Base-by-base conservation (phyloP, 2,329 filamentous ascomycete species). In the Knoxdaviesia proteae region DNA sequence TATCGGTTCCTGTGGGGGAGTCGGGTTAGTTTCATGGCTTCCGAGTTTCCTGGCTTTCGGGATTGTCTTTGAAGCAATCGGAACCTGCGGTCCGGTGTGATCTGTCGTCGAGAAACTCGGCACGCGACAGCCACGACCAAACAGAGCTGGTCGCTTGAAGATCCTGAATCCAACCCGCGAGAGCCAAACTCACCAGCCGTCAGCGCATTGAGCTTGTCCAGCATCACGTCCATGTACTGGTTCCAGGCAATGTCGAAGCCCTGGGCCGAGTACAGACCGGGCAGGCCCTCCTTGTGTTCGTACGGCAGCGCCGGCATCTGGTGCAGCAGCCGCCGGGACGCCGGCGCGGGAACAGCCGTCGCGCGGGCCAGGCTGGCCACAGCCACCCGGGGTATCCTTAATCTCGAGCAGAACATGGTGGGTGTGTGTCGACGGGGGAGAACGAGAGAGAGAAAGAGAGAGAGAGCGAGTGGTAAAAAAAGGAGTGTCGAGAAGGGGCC, bases 241-340 rank as follows among this genome's bases (percentile, higher is more conserved):
- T 70, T 78, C 77, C 84, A 98, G 41, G 86, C 77, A 43, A 83
- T 69, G 44, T 79, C 62, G 60, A 82, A 92, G 43, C 73, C 82
- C 41, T 70, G 64, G 2, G 68, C 58, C 32, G 77, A 77, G 55
- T 94, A 67, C 47, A 96, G 67, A 9, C 74, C 73, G n/a, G 74
- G 70, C 5, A 94, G 66, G 46, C 67, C 71, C 38, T 67, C 45
- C 41, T 57, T 56, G 49, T 65, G 55, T 50, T 64, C 55, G 44
- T 69, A 62, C 34, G 51, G 52, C 48, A 73, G 59, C 35, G 52
- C 41, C n/a, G 68, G 67, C 30, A 73, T 54, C 37, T 56, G 47
- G 52, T 74, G 69, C 40, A 67, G 51, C 49, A 47, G 53, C 52
- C 47, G 52, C 51, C 49, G 40, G 61, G 57, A 53, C 55, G 52